Evolutionary conservation across 106 monocot genomes (phyloP), one percentile per base, ranked within the genome.

Genomic region (Posidonia australis): DNA sequence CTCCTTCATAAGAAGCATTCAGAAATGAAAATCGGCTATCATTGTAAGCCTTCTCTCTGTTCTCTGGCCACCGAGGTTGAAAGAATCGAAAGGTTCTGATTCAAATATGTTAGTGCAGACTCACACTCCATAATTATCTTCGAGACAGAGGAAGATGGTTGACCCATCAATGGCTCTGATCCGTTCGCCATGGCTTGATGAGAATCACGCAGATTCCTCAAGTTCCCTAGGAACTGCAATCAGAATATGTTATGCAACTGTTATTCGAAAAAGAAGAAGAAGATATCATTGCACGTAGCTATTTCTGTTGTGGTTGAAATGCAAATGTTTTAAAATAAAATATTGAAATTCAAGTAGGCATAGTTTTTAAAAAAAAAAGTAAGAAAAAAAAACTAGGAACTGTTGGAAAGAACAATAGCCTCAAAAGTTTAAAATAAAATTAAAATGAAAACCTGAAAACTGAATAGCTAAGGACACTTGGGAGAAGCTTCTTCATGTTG

Each of bases 91-190:
- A 98, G 98, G 61, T 87, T 91, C 29, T 80, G 87, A 61, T 91
- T 98, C 25, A 98, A 65, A 73, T 81, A 84, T 9, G 91, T 77
- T 24, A 91, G 70, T 9, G 91, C 79, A 6, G 91, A 91, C 67
- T 98, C 98, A 44, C 98, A 98, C 63, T 98, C 98, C 75, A 81
- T 63, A 30, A 91, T 98, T 54, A 98, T 88, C 51, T 85, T 85
- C 2, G 80, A 71, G 41, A 88, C 78, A 2, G 76, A 69, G 0
- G 90, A 87, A n/a, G 87, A 75, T 58, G 82, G 84, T 23, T 79
- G 72, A 10, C 79, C 80, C 11, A 73, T 21, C 29, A 80, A 58
- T 16, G 79, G 64, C 3, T 72, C 79, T 0, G 80, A 80, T 46
- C 88, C 91, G 18, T 69, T 76, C 0, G 87, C 78, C 80, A 98